Evolutionary conservation across 768 basidiomycete genomes (phyloP).

Genomic region (Mycena haematopus): DNA sequence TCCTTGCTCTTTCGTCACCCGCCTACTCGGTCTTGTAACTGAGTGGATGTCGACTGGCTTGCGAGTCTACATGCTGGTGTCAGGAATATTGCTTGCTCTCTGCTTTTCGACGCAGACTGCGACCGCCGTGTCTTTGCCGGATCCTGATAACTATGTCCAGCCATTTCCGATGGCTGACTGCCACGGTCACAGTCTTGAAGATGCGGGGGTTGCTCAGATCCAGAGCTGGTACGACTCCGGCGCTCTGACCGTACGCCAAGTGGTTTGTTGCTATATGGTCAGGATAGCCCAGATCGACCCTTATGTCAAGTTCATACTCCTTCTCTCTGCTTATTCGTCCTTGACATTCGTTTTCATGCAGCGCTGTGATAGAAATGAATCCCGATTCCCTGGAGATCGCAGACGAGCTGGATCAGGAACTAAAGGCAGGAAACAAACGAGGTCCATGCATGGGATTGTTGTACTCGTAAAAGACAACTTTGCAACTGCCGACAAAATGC

Average conservation of each 20-base stretch:
- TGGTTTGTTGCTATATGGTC: constrained; percentile 27
- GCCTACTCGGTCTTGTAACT: no score
- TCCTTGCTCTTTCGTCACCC: no score
- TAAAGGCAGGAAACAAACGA: constrained; percentile 24
- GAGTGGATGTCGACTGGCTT: no score
- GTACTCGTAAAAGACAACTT: constrained; percentile 32
- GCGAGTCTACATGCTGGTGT: neutral
- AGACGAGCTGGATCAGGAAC: constrained; percentile 26
- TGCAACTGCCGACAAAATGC: constrained; percentile 30
- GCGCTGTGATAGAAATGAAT: constrained; percentile 30
- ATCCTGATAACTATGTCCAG: constrained; percentile 20
- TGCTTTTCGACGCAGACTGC: neutral
- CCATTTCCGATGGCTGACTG: constrained; percentile 29
- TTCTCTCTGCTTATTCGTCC: neutral
- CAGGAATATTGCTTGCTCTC: neutral
- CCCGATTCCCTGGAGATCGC: constrained; percentile 27
- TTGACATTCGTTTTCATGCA: neutral
- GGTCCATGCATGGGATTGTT: constrained; percentile 30
- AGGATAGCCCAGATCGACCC: constrained; percentile 24
- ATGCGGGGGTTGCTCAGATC: constrained; percentile 26
- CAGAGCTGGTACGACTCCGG: constrained; percentile 23
- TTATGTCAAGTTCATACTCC: constrained; percentile 17
- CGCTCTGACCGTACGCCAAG: constrained; percentile 19
- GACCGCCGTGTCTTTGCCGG: neutral
- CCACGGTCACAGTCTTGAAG: constrained; percentile 28